Evolutionary conservation across 805 yeast species (phyloP).

Genomic region (Lachancea nothofagi): DNA sequence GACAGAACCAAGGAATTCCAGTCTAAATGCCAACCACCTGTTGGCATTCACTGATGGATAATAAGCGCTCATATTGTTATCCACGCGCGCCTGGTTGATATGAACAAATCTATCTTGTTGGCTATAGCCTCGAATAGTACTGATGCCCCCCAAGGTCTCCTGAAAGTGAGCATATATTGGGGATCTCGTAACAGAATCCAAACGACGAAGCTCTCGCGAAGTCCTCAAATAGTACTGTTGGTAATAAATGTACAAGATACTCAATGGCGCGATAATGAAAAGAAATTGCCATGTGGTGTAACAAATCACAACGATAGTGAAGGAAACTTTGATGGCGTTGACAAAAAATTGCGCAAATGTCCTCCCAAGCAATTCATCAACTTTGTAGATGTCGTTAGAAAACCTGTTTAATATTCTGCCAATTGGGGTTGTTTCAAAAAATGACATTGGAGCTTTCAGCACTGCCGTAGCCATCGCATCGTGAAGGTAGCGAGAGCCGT

Average conservation of each 20-base stretch:
- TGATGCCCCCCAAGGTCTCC: conserved; percentile 70
- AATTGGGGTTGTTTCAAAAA: conserved; percentile 92
- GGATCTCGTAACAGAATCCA: conserved; percentile 73
- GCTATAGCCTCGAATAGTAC: conserved; percentile 68
- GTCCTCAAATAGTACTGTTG: conserved; percentile 73
- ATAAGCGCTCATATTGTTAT: conserved; percentile 83
- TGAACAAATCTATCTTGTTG: conserved; percentile 59
- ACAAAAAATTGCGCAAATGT: conserved; percentile 64
- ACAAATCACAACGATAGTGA: conserved; percentile 76
- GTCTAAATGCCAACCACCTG: conserved; percentile 94
- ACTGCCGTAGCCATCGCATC: conserved; percentile 67
- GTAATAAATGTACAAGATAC: conserved; percentile 58
- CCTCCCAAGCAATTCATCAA: conserved; percentile 74
- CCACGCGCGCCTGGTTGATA: conserved; percentile 66
- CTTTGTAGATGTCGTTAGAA: conserved; percentile 83
- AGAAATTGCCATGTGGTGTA: conserved; percentile 84
- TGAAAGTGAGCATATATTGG: conserved; percentile 83
- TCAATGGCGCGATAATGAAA: conserved; percentile 64
- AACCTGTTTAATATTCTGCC: conserved; percentile 89
- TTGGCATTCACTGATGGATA: conserved; percentile 91
- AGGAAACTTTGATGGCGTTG: conserved; percentile 56
- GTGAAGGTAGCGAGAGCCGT: conserved; percentile 74
- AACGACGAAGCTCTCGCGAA: conserved; percentile 76
- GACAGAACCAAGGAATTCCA: conserved; percentile 85
- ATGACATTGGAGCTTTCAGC: conserved; percentile 87